Evolutionary conservation across 495 filamentous ascomycete species (phyloP).

Genomic region (Neohortaea acidophila): DNA sequence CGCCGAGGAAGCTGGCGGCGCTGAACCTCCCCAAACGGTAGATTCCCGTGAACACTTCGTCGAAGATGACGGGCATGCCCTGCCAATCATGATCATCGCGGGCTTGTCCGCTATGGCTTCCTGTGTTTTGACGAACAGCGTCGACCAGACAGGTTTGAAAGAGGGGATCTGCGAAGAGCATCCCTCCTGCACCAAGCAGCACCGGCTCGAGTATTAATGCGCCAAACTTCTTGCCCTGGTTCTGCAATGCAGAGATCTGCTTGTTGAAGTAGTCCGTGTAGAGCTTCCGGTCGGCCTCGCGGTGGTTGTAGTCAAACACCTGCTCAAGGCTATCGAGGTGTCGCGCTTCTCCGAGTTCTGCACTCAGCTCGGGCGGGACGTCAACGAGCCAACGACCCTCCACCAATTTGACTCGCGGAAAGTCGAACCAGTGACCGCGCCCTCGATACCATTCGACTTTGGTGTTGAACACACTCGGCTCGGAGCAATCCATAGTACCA

Average conservation of each 20-base stretch:
- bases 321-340: slow-evolving; percentile 37
- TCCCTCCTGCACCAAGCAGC: slow-evolving; percentile 61
- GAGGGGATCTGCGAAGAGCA: slow-evolving; percentile 65
- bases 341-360: slow-evolving; percentile 31
- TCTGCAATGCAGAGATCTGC: slow-evolving; percentile 34
- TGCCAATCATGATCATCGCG: slow-evolving; percentile 35
- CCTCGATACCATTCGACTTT: slow-evolving; percentile 70
- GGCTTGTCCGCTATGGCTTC: slow-evolving; percentile 6
- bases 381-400: slow-evolving; percentile 48
- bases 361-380: slow-evolving; percentile 34
- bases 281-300: too few species aligned
- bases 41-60: slow-evolving; percentile 71
- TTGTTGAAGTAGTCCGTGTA: slow-evolving; percentile 45
- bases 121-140: slow-evolving; percentile 37
- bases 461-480: slow-evolving; percentile 55
- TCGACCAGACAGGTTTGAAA: slow-evolving; percentile 54
- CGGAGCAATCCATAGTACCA: slow-evolving; percentile 63
- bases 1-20: slow-evolving; percentile 48
- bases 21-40: slow-evolving; percentile 58
- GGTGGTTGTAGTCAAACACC: slow-evolving; percentile 45
- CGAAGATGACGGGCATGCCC: slow-evolving; percentile 58
- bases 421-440: slow-evolving; percentile 59
- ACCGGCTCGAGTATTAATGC: slow-evolving; percentile 62
- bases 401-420: slow-evolving; percentile 49
- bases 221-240: slow-evolving; percentile 50